phyloP scores from a whole-genome alignment of 108 stramenopile species.

The Skeletonema menzelii region DNA sequence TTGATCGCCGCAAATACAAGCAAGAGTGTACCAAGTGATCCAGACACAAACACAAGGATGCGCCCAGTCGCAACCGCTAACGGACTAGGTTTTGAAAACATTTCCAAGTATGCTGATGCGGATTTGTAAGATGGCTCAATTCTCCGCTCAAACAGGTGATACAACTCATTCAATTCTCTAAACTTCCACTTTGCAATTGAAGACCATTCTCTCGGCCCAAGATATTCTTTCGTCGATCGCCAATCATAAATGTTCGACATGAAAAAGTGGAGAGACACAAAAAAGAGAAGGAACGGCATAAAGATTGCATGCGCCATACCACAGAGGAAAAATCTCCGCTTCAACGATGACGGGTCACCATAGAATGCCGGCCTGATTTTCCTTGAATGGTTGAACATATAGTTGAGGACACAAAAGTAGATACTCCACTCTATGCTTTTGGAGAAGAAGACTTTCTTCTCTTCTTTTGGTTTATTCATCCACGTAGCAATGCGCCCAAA shows the following conservation, averaged over 20 bases:
- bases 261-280: conserved; percentile 91
- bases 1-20: conserved; percentile 88
- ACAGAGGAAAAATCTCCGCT: conserved; percentile 78
- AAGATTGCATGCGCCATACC: conserved; percentile 90
- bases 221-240: conserved; percentile 84
- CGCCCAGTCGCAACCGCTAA: conserved; percentile 72
- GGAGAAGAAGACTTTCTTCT: conserved; percentile 51
- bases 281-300: conserved; percentile 93
- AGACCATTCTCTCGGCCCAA: conserved; percentile 95
- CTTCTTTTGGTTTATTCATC: conserved; percentile 18
- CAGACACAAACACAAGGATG: conserved; percentile 89
- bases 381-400: conserved; percentile 96
- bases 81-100: conserved; percentile 81
- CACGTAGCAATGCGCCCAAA: conserved; percentile 21
- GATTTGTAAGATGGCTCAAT: conserved; percentile 83
- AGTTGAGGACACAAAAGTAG: conserved; percentile 91
- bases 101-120: conserved; percentile 81
- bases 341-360: conserved; percentile 73
- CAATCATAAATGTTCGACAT: conserved; percentile 94
- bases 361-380: conserved; percentile 87
- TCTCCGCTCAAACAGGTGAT: conserved; percentile 87
- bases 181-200: conserved; percentile 87
- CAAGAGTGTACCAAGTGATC: conserved; percentile 90
- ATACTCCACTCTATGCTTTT: conserved; percentile 88
- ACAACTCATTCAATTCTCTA: conserved; percentile 96